These are phyloP conservation scores for Lepiota venenata DNA, from an alignment of 768 basidiomycete genomes.

Conservation along the genomic window DNA sequence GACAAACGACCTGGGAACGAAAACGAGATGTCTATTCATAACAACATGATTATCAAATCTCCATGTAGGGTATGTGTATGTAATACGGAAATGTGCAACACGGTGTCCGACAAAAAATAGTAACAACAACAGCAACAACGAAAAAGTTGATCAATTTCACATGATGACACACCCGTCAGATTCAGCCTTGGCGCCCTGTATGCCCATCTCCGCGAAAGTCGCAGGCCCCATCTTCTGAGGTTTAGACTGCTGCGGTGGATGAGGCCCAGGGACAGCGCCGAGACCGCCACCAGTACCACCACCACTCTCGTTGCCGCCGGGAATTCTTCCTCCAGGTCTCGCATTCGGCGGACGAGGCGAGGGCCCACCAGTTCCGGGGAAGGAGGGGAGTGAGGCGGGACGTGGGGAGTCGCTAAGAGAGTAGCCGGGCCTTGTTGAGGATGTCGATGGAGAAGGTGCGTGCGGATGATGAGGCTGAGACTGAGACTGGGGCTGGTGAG, in stretches of 20 bases:
- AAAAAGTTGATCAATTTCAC: constrained; percentile 35
- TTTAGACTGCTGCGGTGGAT: not conserved
- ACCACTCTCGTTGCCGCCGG: no score
- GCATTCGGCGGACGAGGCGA: not conserved
- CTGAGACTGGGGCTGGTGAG: constrained; percentile 16
- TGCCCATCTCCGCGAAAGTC: constrained; percentile 92
- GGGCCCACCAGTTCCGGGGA: not conserved
- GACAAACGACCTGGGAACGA: no score
- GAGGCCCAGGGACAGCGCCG: no score
- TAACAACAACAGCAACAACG: not conserved
- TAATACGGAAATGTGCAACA: no score
- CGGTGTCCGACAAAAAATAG: no score
- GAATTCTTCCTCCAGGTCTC: not conserved
- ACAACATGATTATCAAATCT: no score
- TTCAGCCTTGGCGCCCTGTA: constrained; percentile 71
- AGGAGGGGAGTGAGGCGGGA: not conserved
- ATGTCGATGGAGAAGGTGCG: constrained; percentile 26
- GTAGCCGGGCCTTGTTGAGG: constrained; percentile 14
- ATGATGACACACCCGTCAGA: constrained; percentile 87
- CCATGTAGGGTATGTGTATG: no score
- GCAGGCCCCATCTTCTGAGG: constrained; percentile 21
- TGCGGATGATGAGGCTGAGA: constrained; percentile 17
- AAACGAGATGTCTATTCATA: no score
- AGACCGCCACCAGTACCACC: no score
- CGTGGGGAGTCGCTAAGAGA: not conserved